These are phyloP conservation scores for Suillus luteus DNA, from an alignment of 768 basidiomycete genomes.

Conservation along the genomic window DNA sequence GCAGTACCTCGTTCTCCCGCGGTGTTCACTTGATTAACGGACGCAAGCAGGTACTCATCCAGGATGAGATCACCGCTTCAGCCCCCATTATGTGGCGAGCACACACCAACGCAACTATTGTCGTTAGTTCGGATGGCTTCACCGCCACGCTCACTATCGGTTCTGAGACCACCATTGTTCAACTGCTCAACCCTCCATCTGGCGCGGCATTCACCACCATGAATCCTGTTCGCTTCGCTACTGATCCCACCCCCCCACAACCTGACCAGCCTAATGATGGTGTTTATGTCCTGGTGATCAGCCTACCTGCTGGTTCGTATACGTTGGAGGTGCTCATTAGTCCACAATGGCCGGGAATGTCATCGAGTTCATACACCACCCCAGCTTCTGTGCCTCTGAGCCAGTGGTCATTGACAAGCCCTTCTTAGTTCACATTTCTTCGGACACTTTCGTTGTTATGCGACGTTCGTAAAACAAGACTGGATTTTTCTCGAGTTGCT, in stretches of 20 bases:
- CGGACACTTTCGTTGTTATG: slow-evolving; percentile 5
- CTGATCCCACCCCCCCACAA: slow-evolving; percentile 66
- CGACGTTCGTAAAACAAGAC: slow-evolving; percentile 3
- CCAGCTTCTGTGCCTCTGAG: slow-evolving; percentile 72
- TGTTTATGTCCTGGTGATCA: slow-evolving; percentile 79
- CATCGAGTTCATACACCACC: slow-evolving; percentile 58
- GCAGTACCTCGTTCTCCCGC: slow-evolving; percentile 72
- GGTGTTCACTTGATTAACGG: slow-evolving; percentile 83
- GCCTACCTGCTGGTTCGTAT: slow-evolving; percentile 64
- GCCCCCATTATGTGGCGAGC: slow-evolving; percentile 81
- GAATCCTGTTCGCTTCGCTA: slow-evolving; percentile 53
- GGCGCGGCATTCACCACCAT: slow-evolving; percentile 66
- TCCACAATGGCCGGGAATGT: slow-evolving; percentile 86
- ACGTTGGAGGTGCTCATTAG: slow-evolving; percentile 85
- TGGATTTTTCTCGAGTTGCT: slow-evolving; percentile 3
- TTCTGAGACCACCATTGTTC: slow-evolving; percentile 63
- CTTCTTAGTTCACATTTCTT: slow-evolving; percentile 37
- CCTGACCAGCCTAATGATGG: slow-evolving; percentile 77
- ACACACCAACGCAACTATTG: slow-evolving; percentile 91
- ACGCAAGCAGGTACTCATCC: slow-evolving; percentile 86
- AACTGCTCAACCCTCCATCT: slow-evolving; percentile 63
- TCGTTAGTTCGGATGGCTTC: slow-evolving; percentile 53
- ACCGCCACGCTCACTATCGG: slow-evolving; percentile 77
- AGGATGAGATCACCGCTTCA: slow-evolving; percentile 81
- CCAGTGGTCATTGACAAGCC: slow-evolving; percentile 79